Evolutionary conservation across 2,329 filamentous ascomycete species (phyloP).

Genomic region (Nemania serpens): DNA sequence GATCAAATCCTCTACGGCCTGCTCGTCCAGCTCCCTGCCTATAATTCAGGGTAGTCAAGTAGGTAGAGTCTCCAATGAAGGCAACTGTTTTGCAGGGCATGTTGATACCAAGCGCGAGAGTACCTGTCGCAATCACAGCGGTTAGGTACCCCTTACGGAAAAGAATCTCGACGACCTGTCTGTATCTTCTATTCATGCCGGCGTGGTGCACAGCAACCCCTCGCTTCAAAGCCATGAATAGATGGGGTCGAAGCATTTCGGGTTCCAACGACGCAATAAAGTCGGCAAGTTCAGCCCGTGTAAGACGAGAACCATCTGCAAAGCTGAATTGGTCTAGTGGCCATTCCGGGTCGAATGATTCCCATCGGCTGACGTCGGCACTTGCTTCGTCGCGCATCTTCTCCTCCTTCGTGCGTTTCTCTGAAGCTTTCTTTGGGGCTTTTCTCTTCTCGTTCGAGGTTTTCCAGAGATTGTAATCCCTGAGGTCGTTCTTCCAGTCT

Average conservation of each 20-base stretch:
- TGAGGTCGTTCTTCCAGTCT: slow-evolving; percentile 65
- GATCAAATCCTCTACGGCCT: slow-evolving; percentile 78
- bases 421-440: slow-evolving; percentile 41
- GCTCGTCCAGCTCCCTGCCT: slow-evolving; percentile 78
- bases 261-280: slow-evolving; percentile 57
- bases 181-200: slow-evolving; percentile 78
- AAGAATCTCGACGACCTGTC: slow-evolving; percentile 74
- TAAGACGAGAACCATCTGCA: slow-evolving; percentile 40
- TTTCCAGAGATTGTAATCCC: slow-evolving; percentile 62
- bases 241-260: slow-evolving; percentile 53
- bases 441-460: slow-evolving; percentile 47
- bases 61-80: slow-evolving; percentile 75
- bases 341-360: slow-evolving; percentile 62
- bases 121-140: slow-evolving; percentile 76
- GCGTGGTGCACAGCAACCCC: slow-evolving; percentile 80
- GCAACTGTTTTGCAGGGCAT: slow-evolving; percentile 85
- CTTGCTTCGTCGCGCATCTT: slow-evolving; percentile 59
- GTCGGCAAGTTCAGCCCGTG: slow-evolving; percentile 61
- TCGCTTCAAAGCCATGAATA: slow-evolving; percentile 66
- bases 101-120: slow-evolving; percentile 77
- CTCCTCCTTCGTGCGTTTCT: slow-evolving; percentile 47
- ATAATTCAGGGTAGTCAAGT: slow-evolving; percentile 75
- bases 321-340: slow-evolving; percentile 26
- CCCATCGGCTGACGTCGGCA: slow-evolving; percentile 60
- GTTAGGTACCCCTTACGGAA: slow-evolving; percentile 74